Conservation (phyloP, 163 green algal species). For the Trebouxia gelatinosa region DNA sequence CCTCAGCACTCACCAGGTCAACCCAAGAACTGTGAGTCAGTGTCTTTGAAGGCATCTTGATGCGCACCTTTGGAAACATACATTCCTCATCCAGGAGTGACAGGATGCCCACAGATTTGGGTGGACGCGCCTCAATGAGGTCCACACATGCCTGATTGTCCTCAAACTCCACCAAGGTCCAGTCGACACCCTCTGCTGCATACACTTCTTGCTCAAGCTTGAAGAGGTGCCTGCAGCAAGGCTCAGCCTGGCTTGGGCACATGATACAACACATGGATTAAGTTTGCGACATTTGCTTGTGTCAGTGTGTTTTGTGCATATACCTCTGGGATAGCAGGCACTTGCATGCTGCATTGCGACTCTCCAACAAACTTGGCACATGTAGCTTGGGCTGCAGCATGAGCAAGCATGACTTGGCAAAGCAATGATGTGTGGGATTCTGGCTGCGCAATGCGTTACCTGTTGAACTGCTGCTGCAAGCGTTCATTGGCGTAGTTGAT, state of each 20-base stretch:
- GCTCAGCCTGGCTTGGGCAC: background rate
- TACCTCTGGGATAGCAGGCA: no score
- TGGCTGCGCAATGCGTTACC: no score
- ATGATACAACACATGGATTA: background rate
- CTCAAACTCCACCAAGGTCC: slow-evolving; percentile 82
- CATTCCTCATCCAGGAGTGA: slow-evolving; percentile 84
- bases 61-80: slow-evolving; percentile 64
- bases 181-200: slow-evolving; percentile 83
- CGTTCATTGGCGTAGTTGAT: slow-evolving; percentile 95
- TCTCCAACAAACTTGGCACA: no score
- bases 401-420: no score
- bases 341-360: no score
- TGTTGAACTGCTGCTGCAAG: slow-evolving; percentile 85
- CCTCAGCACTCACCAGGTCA: no score
- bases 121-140: slow-evolving; percentile 71
- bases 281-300: no score
- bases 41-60: no score
- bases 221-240: slow-evolving; percentile 77
- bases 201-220: slow-evolving; percentile 83
- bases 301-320: no score
- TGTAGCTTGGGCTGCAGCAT: no score
- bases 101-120: slow-evolving; percentile 74
- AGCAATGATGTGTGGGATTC: no score
- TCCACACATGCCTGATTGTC: slow-evolving; percentile 89
- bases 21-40: no score